Evolutionary conservation across 306 rosid genomes (phyloP).

Genomic region (Pachyrhizus erosus): DNA sequence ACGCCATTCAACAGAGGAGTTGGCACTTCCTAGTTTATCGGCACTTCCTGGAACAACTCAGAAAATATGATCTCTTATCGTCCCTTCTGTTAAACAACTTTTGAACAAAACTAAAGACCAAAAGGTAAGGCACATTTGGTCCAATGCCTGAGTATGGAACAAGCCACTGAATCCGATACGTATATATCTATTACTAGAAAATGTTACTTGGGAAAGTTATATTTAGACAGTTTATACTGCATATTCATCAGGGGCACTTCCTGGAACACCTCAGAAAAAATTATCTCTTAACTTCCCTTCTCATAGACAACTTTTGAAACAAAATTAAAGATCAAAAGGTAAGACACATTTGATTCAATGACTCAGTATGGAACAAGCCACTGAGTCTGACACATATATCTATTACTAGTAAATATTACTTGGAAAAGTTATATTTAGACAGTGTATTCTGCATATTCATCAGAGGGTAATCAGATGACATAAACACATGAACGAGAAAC

Average conservation of each 20-base stretch:
- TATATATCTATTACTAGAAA: neutral
- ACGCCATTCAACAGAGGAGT: too few relatives aligned
- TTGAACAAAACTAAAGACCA: conserved; percentile 1
- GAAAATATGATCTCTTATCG: conserved; percentile 1
- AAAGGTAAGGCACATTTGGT: conserved; percentile 28
- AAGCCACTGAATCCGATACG: neutral
- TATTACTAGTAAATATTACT: neutral
- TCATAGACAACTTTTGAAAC: conserved; percentile 11
- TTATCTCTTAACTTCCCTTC: conserved; percentile 14
- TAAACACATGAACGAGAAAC: conserved; percentile 49
- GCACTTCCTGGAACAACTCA: neutral
- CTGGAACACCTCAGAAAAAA: conserved; percentile 8
- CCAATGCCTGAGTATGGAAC: conserved; percentile 21
- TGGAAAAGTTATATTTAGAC: conserved; percentile 18
- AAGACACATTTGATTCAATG: conserved; percentile 24
- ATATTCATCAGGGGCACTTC: conserved; percentile 9
- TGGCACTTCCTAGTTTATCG: too few relatives aligned
- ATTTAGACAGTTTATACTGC: conserved; percentile 24
- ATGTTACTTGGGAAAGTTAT: conserved; percentile 14
- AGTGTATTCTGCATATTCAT: conserved; percentile 31
- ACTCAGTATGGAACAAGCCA: conserved; percentile 21
- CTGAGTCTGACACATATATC: neutral
- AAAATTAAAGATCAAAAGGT: conserved; percentile 15
- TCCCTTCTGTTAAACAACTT: conserved; percentile 25
- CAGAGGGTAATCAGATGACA: conserved; percentile 25